These are phyloP conservation scores for Sporobolomyces roseus DNA, from an alignment of 768 basidiomycete genomes.

Conservation along the genomic window DNA sequence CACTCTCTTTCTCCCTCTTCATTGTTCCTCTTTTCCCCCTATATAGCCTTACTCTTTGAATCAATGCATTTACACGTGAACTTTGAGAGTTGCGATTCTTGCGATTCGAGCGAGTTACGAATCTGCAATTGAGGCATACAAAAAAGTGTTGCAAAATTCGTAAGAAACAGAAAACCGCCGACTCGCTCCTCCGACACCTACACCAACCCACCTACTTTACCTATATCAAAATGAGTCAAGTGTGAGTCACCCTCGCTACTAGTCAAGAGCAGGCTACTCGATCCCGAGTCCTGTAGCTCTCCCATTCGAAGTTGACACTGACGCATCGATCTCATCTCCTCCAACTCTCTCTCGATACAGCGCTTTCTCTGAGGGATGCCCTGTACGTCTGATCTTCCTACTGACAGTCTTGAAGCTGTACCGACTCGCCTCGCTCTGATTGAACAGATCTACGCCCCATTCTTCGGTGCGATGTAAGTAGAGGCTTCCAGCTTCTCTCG, in stretches of 20 bases:
- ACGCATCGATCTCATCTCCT: slow-evolving; percentile 19
- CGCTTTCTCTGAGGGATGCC: slow-evolving; percentile 41
- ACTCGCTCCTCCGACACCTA: no score
- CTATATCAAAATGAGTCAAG: slow-evolving; percentile 7
- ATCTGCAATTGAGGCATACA: no score
- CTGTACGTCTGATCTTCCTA: slow-evolving; percentile 10
- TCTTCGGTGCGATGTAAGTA: slow-evolving; percentile 91
- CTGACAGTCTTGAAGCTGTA: neutral
- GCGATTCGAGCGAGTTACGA: no score
- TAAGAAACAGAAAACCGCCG: no score
- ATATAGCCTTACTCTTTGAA: no score
- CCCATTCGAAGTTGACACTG: neutral
- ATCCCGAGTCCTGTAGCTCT: neutral
- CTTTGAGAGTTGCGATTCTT: no score
- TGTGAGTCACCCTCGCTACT: slow-evolving; percentile 5
- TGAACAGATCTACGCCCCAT: slow-evolving; percentile 77
- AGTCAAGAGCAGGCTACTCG: neutral
- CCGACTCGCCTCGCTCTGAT: neutral
- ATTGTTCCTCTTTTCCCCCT: no score
- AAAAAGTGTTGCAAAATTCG: no score
- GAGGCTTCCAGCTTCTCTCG: neutral
- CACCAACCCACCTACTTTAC: no score
- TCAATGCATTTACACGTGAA: no score
- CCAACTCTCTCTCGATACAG: slow-evolving; percentile 14
- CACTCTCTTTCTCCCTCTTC: no score